Base-by-base conservation (phyloP, 75 land plant genomes). In the Picea glauca region DNA sequence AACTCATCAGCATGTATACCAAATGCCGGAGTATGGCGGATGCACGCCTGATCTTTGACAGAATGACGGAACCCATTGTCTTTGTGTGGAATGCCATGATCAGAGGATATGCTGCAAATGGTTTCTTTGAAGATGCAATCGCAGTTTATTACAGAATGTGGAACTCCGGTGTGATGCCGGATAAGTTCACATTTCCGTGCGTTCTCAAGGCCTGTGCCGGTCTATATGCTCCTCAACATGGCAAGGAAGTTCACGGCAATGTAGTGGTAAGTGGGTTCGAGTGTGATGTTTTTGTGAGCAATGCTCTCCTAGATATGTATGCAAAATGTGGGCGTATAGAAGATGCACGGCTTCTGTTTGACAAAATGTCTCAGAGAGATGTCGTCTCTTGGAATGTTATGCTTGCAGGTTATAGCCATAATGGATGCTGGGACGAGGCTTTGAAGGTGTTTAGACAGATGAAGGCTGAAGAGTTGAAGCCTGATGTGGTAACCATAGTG, bases 341-440 rank as follows among this genome's bases (percentile, higher is more conserved):
- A 13, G 76, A 63, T 73, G 93, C 89, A 59, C 76, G 84, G 1
- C 15, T 30, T 31, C 58, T 91, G 60, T 91, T 91, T 80, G 86
- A 83, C 33, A 56, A 74, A 59, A 74, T 81, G 83, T 0, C 3
- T 12, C 40, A 50, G 4, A 78, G 83, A 72, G 85, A 91, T 82
- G 88, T 78, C 56, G 85, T 87, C 56, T 83, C 93, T 0, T 93
- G 91, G 91, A 90, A 81, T 31, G 82, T 89, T 17, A 91, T 93
- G 91, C 85, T 88, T 77, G 83, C 91, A 31, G 93, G 94, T 31
- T 93, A 87, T 81, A 82, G 58, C 0, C 64, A 85, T 72, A 85
- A 85, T 80, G 90, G 86, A n/a, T 26, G 20, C 35, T 81, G 46
- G 23, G 15, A 11, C 30, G 84, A 86, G 26, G 90, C 86, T 33